Base-by-base conservation (phyloP, 768 basidiomycete species). In the Zangia roseola region DNA sequence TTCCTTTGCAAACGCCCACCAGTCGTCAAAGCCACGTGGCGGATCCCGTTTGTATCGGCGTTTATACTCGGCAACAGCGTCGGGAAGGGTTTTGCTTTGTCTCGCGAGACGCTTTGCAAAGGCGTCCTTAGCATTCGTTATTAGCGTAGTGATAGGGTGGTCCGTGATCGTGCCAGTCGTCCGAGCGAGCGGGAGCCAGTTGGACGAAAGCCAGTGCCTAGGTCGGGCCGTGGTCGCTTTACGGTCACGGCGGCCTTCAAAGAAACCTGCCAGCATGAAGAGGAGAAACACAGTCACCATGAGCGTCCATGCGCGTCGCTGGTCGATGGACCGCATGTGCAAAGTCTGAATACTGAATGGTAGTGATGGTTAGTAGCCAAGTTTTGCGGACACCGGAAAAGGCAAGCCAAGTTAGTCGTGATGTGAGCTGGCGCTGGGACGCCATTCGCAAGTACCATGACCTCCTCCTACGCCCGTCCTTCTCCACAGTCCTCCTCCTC, bases 1-100 rank as follows among this genome's bases (percentile, higher is more conserved):
- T 48, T 81, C 73, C 64, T 78, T 71, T 13, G 86, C 88, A 67
- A 92, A 97, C 38, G 69, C 63, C 80, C 84, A 95, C 95, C 95
- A 97, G 24, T 78, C 71, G 62, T 93, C 94, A 55, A 98, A 99
- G 1, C 94, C 95, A 36, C 78, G 81, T 0, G 97, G 95, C 5
- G 97, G 97, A 30, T 81, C 70, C 31, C 88, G 80, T 10, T 73
- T 73, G 67, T 95, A 94, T 49, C 94, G 76, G 47, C 78, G 71
- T 55, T 73, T 81, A 69, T 99, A 99, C 66, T 95, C 92, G 9
- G 68, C 67, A 0, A 91, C 90, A 1, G 95, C 95, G 23, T 81
- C 80, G 34, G 73, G 72, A 30, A 98, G 75, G 1, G 90, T 87
- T 59, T 78, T 82, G 67, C 90, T 93, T 72, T 98, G 97, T 42